Conservation (phyloP, 1,284 basidiomycete species). For the Garcileccinum viscosum region DNA sequence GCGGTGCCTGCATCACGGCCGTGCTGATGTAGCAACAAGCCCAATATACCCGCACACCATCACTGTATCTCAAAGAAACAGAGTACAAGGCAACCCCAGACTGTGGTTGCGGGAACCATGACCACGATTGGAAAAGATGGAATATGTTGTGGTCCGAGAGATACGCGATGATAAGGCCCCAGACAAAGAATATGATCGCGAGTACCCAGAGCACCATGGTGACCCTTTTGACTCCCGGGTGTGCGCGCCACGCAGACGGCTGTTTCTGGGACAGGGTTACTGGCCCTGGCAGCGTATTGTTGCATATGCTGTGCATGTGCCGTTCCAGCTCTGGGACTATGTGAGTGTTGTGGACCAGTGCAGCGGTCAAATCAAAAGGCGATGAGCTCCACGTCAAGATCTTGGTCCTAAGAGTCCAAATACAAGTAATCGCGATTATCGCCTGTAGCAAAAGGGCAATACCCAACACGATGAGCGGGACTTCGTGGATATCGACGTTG, state of each 20-base stretch:
- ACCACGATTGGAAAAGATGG: conserved; percentile 22
- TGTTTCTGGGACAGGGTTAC: conserved; percentile 11
- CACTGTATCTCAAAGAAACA: conserved; percentile 24
- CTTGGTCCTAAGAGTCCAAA: conserved; percentile 22
- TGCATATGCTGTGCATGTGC: conserved; percentile 31
- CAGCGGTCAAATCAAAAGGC: conserved; percentile 32
- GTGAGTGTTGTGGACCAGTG: conserved; percentile 35
- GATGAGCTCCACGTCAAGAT: not conserved
- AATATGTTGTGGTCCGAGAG: conserved; percentile 21
- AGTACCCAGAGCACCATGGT: conserved; percentile 31
- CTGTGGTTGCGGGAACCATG: conserved; percentile 34
- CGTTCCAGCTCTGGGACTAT: conserved; percentile 20
- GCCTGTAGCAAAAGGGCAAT: conserved; percentile 28
- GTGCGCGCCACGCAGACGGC: conserved; percentile 37
- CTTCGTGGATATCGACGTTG: conserved; percentile 29
- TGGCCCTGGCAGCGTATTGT: no score
- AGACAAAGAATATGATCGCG: conserved; percentile 22
- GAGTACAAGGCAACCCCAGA: conserved; percentile 33
- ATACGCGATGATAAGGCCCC: conserved; percentile 31
- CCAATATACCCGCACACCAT: conserved; percentile 32
- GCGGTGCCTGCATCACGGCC: conserved; percentile 33
- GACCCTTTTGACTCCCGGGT: conserved; percentile 27
- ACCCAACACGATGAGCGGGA: conserved; percentile 39
- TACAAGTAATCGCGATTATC: conserved; percentile 28
- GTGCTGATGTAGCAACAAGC: conserved; percentile 31